Conservation (phyloP, 1,139 yeast genomes). For the Blastobotrys persicus region DNA sequence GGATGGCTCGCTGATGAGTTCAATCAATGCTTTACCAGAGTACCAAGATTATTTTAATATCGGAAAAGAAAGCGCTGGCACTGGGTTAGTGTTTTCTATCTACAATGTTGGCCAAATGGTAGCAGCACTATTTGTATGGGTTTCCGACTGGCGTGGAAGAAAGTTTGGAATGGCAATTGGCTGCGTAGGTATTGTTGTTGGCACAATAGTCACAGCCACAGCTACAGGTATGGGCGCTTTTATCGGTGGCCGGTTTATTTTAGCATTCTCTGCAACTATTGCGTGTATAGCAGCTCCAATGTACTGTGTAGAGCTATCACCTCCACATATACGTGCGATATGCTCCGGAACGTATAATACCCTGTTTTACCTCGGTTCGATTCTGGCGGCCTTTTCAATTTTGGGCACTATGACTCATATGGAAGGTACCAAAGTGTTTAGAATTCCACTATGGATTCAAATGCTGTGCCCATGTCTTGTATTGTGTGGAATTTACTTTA, state of each 20-base stretch:
- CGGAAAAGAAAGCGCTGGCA: slow-evolving; percentile 13
- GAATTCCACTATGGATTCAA: slow-evolving; percentile 18
- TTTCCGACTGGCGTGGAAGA: slow-evolving; percentile 17
- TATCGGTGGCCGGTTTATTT: slow-evolving; percentile 18
- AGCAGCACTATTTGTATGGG: slow-evolving; percentile 11
- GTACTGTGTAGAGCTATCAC: slow-evolving; percentile 24
- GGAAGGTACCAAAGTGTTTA: slow-evolving; percentile 10
- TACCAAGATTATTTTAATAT: slow-evolving; percentile 16
- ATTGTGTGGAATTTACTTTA: slow-evolving; percentile 10
- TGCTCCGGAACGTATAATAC: slow-evolving; percentile 21
- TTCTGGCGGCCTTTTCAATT: slow-evolving; percentile 16
- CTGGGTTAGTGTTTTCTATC: slow-evolving; percentile 18
- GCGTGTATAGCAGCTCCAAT: slow-evolving; percentile 21
- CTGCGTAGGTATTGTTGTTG: slow-evolving; percentile 16
- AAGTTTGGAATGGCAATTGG: slow-evolving; percentile 19
- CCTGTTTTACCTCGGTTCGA: slow-evolving; percentile 17
- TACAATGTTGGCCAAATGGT: slow-evolving; percentile 25
- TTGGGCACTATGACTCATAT: slow-evolving; percentile 11
- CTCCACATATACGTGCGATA: slow-evolving; percentile 26
- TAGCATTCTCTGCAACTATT: slow-evolving; percentile 13
- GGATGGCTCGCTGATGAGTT: slow-evolving; percentile 19
- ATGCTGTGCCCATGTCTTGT: slow-evolving; percentile 17
- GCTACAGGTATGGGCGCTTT: slow-evolving; percentile 12
- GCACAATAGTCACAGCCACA: slow-evolving; percentile 17
- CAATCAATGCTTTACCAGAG: slow-evolving; percentile 16